Conservation (phyloP, 2,329 filamentous ascomycete species). For the Penicillium sp. region DNA sequence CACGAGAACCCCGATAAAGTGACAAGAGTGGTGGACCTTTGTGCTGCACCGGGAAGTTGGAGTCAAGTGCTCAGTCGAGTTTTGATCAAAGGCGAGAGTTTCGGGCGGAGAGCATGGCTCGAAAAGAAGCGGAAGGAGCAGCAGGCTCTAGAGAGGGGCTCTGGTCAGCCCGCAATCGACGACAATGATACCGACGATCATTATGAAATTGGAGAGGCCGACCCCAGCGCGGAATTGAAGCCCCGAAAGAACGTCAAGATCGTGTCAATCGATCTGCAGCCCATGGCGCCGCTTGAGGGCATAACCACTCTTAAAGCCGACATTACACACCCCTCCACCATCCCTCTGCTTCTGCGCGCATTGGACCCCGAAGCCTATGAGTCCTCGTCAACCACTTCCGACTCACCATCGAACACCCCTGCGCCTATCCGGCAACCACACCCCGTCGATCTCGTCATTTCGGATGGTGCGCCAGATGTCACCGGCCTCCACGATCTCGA, state of each 20-base stretch:
- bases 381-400: conserved; percentile 35
- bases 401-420: conserved; percentile 14
- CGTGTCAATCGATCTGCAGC: conserved; percentile 92
- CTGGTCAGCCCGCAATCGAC: conserved; percentile 7
- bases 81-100: conserved; percentile 88
- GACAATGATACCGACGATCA: conserved; percentile 29
- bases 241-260: conserved; percentile 80
- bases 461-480: conserved; percentile 93
- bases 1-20: conserved; percentile 64
- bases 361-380: conserved; percentile 71
- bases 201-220: conserved; percentile 24
- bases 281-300: conserved; percentile 89
- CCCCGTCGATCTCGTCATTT: conserved; percentile 89
- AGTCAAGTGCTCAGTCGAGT: conserved; percentile 93
- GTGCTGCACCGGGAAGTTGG: conserved; percentile 95
- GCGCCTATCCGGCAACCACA: conserved; percentile 60
- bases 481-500: conserved; percentile 96
- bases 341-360: conserved; percentile 81
- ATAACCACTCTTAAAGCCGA: conserved; percentile 92
- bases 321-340: conserved; percentile 94
- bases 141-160: conserved; percentile 26
- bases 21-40: conserved; percentile 90
- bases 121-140: conserved; percentile 70
- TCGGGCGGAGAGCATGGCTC: conserved; percentile 83
- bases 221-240: conserved; percentile 35